A percentile compares a stretch with the other conserved stretches of the same genome.
These are phyloP conservation scores for Plantago elongata DNA, from an alignment of 257 asterid species.

Conservation along the genomic window DNA sequence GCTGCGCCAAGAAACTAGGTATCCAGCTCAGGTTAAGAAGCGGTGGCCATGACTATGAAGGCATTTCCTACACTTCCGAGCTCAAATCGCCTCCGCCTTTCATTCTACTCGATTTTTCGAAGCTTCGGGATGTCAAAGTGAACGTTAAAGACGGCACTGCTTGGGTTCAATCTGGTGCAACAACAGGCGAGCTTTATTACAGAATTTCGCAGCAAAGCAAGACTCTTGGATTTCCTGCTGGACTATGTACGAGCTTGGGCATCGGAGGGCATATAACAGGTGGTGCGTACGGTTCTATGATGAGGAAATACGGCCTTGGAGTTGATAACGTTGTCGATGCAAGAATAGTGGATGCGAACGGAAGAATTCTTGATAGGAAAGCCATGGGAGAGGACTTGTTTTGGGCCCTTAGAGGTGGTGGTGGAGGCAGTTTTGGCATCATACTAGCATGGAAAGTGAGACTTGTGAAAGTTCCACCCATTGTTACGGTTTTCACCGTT, in stretches of 20 bases:
- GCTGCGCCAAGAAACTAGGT: slow-evolving; percentile 7
- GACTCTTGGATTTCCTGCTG: slow-evolving; percentile 21
- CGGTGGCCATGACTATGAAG: slow-evolving; percentile 22
- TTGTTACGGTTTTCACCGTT: slow-evolving; percentile 26
- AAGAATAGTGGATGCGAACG: slow-evolving; percentile 12
- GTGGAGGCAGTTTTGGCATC: slow-evolving; percentile 23
- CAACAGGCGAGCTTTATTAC: slow-evolving; percentile 24
- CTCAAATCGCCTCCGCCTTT: slow-evolving; percentile 11
- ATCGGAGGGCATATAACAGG: slow-evolving; percentile 27
- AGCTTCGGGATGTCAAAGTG: slow-evolving; percentile 17
- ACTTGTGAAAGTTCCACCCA: slow-evolving; percentile 17
- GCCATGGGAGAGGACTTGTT: slow-evolving; percentile 22
- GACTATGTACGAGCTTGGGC: slow-evolving; percentile 18
- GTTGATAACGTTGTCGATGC: slow-evolving; percentile 23
- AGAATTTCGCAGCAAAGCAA: slow-evolving; percentile 13
- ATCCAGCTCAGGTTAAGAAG: slow-evolving; percentile 18
- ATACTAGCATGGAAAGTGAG: slow-evolving; percentile 20
- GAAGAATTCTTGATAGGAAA: slow-evolving; percentile 13
- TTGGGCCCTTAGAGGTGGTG: slow-evolving; percentile 25
- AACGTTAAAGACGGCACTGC: slow-evolving; percentile 5
- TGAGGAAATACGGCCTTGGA: slow-evolving; percentile 25
- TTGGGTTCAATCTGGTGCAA: slow-evolving; percentile 23
- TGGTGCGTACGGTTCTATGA: slow-evolving; percentile 24
- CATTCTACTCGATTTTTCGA: slow-evolving; percentile 15
- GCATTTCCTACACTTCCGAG: slow-evolving; percentile 16